Conservation (phyloP, 257 asterid genomes). For the Lycium barbarum region DNA sequence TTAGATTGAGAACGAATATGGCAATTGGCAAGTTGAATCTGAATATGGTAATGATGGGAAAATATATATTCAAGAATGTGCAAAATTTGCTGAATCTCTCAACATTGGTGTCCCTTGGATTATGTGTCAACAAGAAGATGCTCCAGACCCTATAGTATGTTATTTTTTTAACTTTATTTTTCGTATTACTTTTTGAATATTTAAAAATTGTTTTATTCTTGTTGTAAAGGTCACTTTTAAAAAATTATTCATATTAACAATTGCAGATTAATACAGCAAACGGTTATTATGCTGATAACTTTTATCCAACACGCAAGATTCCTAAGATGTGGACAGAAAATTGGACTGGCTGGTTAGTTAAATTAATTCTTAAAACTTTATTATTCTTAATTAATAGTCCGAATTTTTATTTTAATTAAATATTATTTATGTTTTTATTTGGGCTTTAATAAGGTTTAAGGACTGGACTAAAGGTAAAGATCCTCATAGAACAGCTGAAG, state of each 20-base stretch:
- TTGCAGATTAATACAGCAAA: conserved; percentile 53
- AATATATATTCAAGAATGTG: conserved; percentile 40
- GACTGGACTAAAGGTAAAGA: conserved; percentile 44
- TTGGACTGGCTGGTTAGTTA: conserved; percentile 55
- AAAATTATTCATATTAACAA: neutral
- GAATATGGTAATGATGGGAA: conserved; percentile 41
- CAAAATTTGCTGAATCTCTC: conserved; percentile 47
- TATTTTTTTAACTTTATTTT: neutral
- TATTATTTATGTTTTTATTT: neutral
- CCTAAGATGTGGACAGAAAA: conserved; percentile 60
- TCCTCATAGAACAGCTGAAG: conserved; percentile 56
- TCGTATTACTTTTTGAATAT: too few relatives aligned
- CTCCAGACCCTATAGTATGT: conserved; percentile 47
- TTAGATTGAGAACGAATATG: conserved; percentile 59
- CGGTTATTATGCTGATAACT: conserved; percentile 48
- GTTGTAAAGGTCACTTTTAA: neutral
- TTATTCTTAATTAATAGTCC: neutral
- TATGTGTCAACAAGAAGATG: conserved; percentile 55
- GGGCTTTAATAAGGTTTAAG: conserved; percentile 41
- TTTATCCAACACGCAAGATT: conserved; percentile 27
- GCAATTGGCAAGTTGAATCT: conserved; percentile 36
- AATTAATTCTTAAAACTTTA: neutral
- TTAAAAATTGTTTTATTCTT: too few relatives aligned
- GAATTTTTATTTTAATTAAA: neutral
- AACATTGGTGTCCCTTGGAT: conserved; percentile 56